A percentile compares a stretch with the other conserved stretches of the same genome.
These are phyloP conservation scores for Knufia petricola DNA, from an alignment of 2,329 filamentous ascomycete genomes.

Conservation along the genomic window DNA sequence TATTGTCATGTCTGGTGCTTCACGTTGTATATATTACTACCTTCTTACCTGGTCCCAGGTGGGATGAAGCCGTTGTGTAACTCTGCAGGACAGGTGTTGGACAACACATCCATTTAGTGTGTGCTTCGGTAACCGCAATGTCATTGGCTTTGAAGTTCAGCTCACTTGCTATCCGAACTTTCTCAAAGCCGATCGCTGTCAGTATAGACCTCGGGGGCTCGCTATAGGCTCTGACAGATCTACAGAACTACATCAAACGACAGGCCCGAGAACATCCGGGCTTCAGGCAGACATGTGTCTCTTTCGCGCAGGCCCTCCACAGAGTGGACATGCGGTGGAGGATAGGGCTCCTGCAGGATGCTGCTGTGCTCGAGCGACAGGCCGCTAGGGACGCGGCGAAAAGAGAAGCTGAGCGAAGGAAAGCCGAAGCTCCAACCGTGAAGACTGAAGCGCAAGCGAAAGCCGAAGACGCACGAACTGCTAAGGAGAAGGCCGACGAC, in stretches of 20 bases:
- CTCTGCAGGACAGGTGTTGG: background rate
- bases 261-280: constrained; percentile 60
- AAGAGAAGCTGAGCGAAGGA: constrained; percentile 46
- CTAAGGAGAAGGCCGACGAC: constrained; percentile 32
- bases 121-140: constrained; percentile 11
- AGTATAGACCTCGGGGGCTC: constrained; percentile 20
- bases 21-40: no score
- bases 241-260: constrained; percentile 56
- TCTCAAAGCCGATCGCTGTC: constrained; percentile 61
- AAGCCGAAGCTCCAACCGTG: constrained; percentile 47
- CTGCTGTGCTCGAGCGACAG: constrained; percentile 39
- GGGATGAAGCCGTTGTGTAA: background rate
- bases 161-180: constrained; percentile 53
- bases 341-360: constrained; percentile 55
- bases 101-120: background rate
- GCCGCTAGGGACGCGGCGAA: constrained; percentile 40
- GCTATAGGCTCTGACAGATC: constrained; percentile 7
- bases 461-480: constrained; percentile 44
- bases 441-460: constrained; percentile 52
- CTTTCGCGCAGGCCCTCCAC: constrained; percentile 55
- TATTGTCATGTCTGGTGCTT: no score
- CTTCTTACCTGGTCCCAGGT: background rate
- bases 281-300: constrained; percentile 53
- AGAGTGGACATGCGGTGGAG: constrained; percentile 59
- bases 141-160: constrained; percentile 54